Evolutionary conservation across 2,329 filamentous ascomycete species (phyloP), one percentile per base, ranked within the genome.

Genomic region (Triangularia setosa): DNA sequence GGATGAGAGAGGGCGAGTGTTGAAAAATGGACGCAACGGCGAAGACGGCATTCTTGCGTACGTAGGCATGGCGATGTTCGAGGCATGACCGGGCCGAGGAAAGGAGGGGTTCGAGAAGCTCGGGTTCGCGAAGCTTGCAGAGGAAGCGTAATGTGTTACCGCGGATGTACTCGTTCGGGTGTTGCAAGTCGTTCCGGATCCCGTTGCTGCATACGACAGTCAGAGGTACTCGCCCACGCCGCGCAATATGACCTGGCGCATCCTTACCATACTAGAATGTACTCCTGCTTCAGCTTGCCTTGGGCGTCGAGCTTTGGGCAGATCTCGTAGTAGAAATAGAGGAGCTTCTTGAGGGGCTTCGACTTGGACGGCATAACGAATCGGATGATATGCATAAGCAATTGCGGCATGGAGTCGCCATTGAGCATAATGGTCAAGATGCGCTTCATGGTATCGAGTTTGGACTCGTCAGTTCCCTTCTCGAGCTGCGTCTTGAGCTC

Each of bases 251-350:
- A 58, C 33, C 56, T 16, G 30, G 40, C 44, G 52, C 2, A 23
- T 44, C 53, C 66, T 58, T 83, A 97, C 94, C 95, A 99, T 73
- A 99, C 95, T 74, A 99, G 81, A 77, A 99, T 99, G 92, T 97
- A 98, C 81, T 99, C 95, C 80, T 99, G 95, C 84, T 97, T 97
- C 69, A 99, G 83, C 84, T 98, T 99, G 74, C 95, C 95, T 75
- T 84, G 89, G 61, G 89, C 84, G 78, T 99, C 95, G 64, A 93
- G 88, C 82, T 99, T 99, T 48, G 94, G 95, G 78, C 95, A 98
- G 76, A 98, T 95, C 80, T 99, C 95, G 77, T 98, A 97, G 83
- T 99, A 99, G 79, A 99, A 95, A 81, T 99, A 99, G 63, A 99
- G 86, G 67, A 99, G 85, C 83, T 99, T 99, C 87, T 99, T 99